Evolutionary conservation across 345 rosid species (phyloP).

Genomic region (Murraya paniculata): DNA sequence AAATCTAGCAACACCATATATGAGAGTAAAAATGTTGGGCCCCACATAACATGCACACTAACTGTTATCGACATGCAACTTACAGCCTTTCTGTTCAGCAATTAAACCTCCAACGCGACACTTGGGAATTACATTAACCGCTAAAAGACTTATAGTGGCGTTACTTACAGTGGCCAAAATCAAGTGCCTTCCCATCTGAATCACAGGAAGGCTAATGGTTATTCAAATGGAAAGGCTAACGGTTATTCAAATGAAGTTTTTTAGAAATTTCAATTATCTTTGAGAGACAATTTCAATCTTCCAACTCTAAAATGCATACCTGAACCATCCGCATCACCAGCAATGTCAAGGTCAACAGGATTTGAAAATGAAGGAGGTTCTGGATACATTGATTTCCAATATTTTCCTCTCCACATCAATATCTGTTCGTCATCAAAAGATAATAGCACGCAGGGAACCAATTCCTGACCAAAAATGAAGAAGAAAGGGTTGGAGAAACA

Average conservation of each 20-base stretch:
- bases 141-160: not conserved
- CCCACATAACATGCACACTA: not conserved
- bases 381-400: constrained; percentile 73
- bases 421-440: constrained; percentile 90
- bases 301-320: constrained; percentile 32
- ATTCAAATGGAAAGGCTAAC: not conserved
- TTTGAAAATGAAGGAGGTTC: constrained; percentile 30
- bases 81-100: constrained; percentile 3
- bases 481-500: constrained; percentile 5
- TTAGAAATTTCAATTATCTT: not conserved
- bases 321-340: constrained; percentile 27
- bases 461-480: constrained; percentile 44
- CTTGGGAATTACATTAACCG: not conserved
- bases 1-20: not conserved
- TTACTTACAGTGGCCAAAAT: not conserved
- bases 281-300: not conserved
- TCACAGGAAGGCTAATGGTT: not conserved
- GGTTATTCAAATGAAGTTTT: not conserved
- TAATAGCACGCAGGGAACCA: constrained; percentile 87
- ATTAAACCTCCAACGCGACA: not conserved
- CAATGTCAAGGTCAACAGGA: constrained; percentile 28
- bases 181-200: constrained; percentile 4
- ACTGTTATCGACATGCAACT: constrained; percentile 3
- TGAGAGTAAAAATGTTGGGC: not conserved
- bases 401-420: constrained; percentile 85